These are phyloP conservation scores for Podosphaera fusca DNA, from an alignment of 2,329 filamentous ascomycete genomes.

Conservation along the genomic window DNA sequence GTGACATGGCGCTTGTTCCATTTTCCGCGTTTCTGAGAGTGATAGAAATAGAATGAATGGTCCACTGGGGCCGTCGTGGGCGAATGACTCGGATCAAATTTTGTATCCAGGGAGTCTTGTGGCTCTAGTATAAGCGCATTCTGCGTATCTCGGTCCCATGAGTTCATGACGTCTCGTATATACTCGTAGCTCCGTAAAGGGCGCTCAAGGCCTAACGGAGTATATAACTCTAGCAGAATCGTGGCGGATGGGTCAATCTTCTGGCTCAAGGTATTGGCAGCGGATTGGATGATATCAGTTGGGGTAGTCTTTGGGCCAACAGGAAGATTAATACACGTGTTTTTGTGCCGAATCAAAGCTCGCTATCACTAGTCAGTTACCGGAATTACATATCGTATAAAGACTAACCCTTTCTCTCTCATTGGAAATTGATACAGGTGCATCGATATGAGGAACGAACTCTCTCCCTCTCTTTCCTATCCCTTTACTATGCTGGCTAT, in stretches of 20 bases:
- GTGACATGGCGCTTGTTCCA: conserved; percentile 75
- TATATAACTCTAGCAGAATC: conserved; percentile 58
- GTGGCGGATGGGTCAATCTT: conserved; percentile 39
- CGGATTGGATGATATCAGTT: conserved; percentile 46
- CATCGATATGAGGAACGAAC: conserved; percentile 35
- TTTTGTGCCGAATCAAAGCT: conserved; percentile 50
- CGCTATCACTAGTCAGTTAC: conserved; percentile 23
- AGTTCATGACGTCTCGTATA: conserved; percentile 72
- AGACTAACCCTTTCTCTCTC: conserved; percentile 47
- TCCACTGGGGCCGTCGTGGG: conserved; percentile 40
- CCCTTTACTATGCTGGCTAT: conserved; percentile 1
- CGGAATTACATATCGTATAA: conserved; percentile 1
- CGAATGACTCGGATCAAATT: conserved; percentile 43
- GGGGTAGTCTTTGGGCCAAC: conserved; percentile 54
- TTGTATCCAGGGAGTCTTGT: conserved; percentile 27
- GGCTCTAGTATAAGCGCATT: conserved; percentile 50
- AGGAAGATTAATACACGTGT: conserved; percentile 44
- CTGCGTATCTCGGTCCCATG: conserved; percentile 65
- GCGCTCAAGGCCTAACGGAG: conserved; percentile 54
- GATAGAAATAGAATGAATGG: conserved; percentile 48
- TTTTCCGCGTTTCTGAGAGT: conserved; percentile 61
- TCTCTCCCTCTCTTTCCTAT: conserved; percentile 12
- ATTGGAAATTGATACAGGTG: conserved; percentile 61
- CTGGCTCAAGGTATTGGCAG: conserved; percentile 38
- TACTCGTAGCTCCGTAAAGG: conserved; percentile 68